Conservation (phyloP, 2,329 filamentous ascomycete species). For the Alternaria longipes region DNA sequence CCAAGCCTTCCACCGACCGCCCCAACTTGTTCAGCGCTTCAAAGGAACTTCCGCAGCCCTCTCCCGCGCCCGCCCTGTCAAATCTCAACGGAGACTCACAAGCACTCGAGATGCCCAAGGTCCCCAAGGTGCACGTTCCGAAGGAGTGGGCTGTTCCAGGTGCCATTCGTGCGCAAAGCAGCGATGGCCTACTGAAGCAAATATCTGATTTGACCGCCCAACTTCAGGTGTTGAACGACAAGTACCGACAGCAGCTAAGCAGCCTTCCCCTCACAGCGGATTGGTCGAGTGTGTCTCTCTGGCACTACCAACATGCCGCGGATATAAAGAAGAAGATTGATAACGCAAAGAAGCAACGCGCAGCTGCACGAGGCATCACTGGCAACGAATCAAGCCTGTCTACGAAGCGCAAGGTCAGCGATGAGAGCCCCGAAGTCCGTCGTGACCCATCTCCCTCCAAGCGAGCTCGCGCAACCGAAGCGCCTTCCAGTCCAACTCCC, state of each 20-base stretch:
- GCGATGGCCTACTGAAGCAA: constrained; percentile 24
- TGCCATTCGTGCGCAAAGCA: constrained; percentile 11
- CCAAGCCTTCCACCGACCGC: constrained; percentile 22
- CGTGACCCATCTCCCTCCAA: constrained; percentile 36
- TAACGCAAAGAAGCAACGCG: constrained; percentile 40
- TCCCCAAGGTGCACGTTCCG: constrained; percentile 39
- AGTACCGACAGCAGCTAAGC: constrained; percentile 37
- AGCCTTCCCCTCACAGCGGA: constrained; percentile 37
- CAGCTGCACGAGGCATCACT: constrained; percentile 41
- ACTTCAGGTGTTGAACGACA: constrained; percentile 40
- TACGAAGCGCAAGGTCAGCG: constrained; percentile 43
- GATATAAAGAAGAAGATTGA: constrained; percentile 43
- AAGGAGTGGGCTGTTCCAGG: constrained; percentile 34
- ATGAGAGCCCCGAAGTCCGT: constrained; percentile 23
- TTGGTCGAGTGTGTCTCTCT: constrained; percentile 43
- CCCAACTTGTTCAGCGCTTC: constrained; percentile 27
- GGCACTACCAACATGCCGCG: constrained; percentile 41
- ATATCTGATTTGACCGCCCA: constrained; percentile 32
- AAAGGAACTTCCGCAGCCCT: constrained; percentile 23
- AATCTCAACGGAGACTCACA: constrained; percentile 21
- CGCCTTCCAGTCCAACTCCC: constrained; percentile 31
- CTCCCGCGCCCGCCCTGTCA: constrained; percentile 23
- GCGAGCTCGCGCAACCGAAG: constrained; percentile 33
- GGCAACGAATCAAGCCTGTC: constrained; percentile 44
- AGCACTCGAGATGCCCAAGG: constrained; percentile 28